Percentiles rank a stretch among this genome's conserved stretches.
Conservation (phyloP, 1,139 yeast genomes). For the Sugiyamaella neomexicana region DNA sequence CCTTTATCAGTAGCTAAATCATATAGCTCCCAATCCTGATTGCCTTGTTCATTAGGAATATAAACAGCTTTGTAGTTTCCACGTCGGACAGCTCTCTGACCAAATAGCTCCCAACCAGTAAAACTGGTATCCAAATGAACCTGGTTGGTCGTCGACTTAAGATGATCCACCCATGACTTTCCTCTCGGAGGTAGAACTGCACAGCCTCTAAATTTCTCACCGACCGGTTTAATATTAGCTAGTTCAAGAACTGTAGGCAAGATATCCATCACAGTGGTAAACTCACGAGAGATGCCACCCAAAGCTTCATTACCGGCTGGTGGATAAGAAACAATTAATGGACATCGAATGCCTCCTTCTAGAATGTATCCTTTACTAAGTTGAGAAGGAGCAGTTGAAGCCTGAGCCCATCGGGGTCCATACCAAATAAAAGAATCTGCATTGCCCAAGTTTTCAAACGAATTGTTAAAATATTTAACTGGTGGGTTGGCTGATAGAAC, state of each 20-base stretch:
- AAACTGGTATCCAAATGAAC: constrained; percentile 23
- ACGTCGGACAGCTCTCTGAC: constrained; percentile 54
- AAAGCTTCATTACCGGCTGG: constrained; percentile 23
- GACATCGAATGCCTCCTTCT: constrained; percentile 60
- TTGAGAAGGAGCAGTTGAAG: constrained; percentile 58
- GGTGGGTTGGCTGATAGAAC: constrained; percentile 40
- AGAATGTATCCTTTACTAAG: constrained; percentile 54
- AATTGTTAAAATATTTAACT: constrained; percentile 46
- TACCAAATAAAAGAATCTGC: constrained; percentile 53
- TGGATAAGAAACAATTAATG: constrained; percentile 42
- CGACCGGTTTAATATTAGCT: constrained; percentile 42
- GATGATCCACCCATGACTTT: constrained; percentile 43
- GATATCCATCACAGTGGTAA: constrained; percentile 59
- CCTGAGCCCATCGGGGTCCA: constrained; percentile 64
- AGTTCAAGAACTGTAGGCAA: constrained; percentile 54
- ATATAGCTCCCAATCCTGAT: constrained; percentile 52
- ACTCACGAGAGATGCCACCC: constrained; percentile 41
- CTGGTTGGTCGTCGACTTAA: constrained; percentile 15
- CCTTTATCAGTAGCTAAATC: constrained; percentile 49
- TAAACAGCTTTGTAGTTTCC: constrained; percentile 51
- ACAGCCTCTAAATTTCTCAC: constrained; percentile 41
- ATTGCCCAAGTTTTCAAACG: constrained; percentile 51
- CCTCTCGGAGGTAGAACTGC: constrained; percentile 47
- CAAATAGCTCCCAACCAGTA: constrained; percentile 58
- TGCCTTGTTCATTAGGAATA: constrained; percentile 51